Percentiles rank a stretch among this genome's conserved stretches.
These are phyloP conservation scores for Fusarium goolgardi DNA, from an alignment of 2,329 filamentous ascomycete species.

Conservation along the genomic window DNA sequence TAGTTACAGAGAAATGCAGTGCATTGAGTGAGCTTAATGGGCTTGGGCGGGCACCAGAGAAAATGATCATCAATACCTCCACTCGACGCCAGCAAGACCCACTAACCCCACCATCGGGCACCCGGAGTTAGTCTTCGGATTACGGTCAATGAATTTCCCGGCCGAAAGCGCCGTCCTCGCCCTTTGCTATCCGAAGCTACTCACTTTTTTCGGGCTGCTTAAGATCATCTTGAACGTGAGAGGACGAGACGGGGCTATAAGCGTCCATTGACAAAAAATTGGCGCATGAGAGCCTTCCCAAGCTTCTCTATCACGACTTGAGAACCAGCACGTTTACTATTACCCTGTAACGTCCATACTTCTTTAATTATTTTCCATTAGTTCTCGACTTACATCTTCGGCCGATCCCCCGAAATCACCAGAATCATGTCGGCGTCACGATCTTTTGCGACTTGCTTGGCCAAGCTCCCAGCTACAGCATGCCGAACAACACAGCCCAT, in stretches of 20 bases:
- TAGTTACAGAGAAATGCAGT: constrained; percentile 32
- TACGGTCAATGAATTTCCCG: constrained; percentile 53
- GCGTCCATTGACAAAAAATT: constrained; percentile 48
- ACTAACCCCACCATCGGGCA: constrained; percentile 35
- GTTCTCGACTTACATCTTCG: constrained; percentile 14
- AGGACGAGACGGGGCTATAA: constrained; percentile 47
- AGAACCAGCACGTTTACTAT: constrained; percentile 11
- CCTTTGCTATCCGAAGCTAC: constrained; percentile 46
- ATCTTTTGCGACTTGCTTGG: constrained; percentile 50
- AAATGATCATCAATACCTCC: constrained; percentile 48
- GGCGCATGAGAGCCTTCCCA: constrained; percentile 33
- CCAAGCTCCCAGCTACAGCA: constrained; percentile 49
- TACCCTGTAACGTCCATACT: constrained; percentile 11
- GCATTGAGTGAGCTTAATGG: constrained; percentile 30
- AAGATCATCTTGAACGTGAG: constrained; percentile 49
- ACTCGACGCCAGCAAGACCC: constrained; percentile 12
- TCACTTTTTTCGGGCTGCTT: constrained; percentile 47
- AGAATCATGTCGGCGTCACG: constrained; percentile 51
- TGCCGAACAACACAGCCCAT: constrained; percentile 48
- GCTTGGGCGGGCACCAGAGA: constrained; percentile 40
- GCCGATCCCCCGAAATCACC: constrained; percentile 28
- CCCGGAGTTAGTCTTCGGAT: constrained; percentile 45
- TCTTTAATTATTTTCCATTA: constrained; percentile 10
- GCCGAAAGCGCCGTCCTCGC: constrained; percentile 40
- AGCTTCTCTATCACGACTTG: constrained; percentile 23